These are phyloP conservation scores for Euphrasia confusa DNA, from an alignment of 257 asterid species.

Conservation along the genomic window DNA sequence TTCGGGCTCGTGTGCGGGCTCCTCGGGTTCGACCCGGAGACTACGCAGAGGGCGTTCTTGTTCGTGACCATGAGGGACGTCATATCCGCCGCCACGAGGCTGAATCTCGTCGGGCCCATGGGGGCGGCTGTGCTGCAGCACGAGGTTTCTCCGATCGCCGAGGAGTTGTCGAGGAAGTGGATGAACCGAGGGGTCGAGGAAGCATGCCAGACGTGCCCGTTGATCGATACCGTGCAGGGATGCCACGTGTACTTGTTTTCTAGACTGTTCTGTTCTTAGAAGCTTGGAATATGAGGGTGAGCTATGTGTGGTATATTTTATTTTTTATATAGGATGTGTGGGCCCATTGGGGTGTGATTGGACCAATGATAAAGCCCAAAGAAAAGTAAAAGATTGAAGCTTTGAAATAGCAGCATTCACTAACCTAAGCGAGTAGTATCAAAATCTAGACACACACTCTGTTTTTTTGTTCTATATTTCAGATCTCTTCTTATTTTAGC, in stretches of 20 bases:
- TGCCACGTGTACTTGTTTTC: constrained; percentile 94
- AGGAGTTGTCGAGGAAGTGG: constrained; percentile 65
- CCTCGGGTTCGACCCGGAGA: constrained; percentile 61
- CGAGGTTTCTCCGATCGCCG: constrained; percentile 51
- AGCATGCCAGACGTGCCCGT: constrained; percentile 86
- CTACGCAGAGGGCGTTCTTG: constrained; percentile 69
- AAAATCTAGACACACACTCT: no score
- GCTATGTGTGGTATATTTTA: background rate
- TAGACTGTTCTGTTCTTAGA: constrained; percentile 71
- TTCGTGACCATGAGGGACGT: constrained; percentile 82
- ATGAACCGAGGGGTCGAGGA: constrained; percentile 69
- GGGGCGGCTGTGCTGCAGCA: constrained; percentile 89
- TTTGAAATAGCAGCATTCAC: background rate
- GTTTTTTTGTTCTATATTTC: background rate
- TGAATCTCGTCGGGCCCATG: constrained; percentile 78
- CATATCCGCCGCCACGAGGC: constrained; percentile 88
- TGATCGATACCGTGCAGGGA: constrained; percentile 86
- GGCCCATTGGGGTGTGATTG: no score
- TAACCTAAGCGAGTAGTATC: background rate
- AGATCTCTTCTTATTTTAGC: background rate
- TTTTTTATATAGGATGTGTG: no score
- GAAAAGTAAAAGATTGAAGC: background rate
- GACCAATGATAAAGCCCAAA: background rate
- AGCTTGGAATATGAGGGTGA: background rate
- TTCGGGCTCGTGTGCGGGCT: constrained; percentile 81